Evolutionary conservation across 2,329 filamentous ascomycete species (phyloP), one percentile per base, ranked within the genome.

Genomic region (Pseudocercospora fijiensis): DNA sequence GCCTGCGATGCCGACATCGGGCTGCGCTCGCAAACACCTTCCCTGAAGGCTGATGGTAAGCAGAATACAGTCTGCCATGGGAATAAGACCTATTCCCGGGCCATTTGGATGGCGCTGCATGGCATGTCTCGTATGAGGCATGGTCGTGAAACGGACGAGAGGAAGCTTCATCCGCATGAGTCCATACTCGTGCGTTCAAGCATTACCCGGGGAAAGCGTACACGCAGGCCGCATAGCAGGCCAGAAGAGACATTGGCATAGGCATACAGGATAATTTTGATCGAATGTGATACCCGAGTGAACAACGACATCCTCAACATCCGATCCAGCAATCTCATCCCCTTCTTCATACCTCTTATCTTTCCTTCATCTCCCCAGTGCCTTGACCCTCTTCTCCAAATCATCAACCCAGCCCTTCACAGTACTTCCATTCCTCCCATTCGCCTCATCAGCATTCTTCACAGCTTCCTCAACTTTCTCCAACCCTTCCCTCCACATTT

Each of bases 331-430:
- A 30, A 10, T 30, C 28, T 30, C 28, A 30, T 10, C 11, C 11
- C 7, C 2, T 8, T 30, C 3, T 30, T 10, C 11, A 30, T 10
- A 4, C 30, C n/a, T n/a, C n/a, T n/a, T n/a, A n/a, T 33, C 10
- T 9, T 9, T 11, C 30, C 16, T 24, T 53, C 53, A 68, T 51
- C 68, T 57, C n/a, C 64, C 59, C 49, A 74, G 57, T n/a, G 53
- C 65, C 65, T 84, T 84, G 76, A 97, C 83, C 77, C 90, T 89
- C 72, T 82, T 85, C 79, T 98, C 94, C 60, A 99, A 78, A 62
- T 90, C 91, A 76, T 90, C 91, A 4, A 98, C 91, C 92, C 93
- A 97, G 45, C 86, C 87, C 69, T 94, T 90, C 66, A 98, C 88
- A n/a, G 90, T 84, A 71, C 89, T 88, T 77, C 93, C 88, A 77